A percentile compares a stretch with the other conserved stretches of the same genome.
Evolutionary conservation across 352 stramenopile genomes (phyloP).

Genomic region (Globisporangium okanoganense): DNA sequence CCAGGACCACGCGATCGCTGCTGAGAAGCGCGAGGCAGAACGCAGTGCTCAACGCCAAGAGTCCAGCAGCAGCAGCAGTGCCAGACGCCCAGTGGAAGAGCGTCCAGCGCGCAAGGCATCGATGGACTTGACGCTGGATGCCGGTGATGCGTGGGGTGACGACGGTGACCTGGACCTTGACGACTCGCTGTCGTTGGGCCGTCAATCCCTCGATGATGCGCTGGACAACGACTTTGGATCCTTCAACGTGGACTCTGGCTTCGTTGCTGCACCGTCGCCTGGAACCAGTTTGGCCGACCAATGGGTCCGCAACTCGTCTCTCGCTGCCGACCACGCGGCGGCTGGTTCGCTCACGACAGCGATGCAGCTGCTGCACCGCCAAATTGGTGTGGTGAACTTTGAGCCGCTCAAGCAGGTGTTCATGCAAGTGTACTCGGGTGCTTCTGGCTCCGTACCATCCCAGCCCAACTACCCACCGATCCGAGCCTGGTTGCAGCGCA

Average conservation of each 20-base stretch:
- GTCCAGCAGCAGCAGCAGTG: slow-evolving; percentile 15
- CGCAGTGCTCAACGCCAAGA: slow-evolving; percentile 62
- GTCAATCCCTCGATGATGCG: slow-evolving; percentile 42
- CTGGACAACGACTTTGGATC: slow-evolving; percentile 55
- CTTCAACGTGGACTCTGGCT: slow-evolving; percentile 37
- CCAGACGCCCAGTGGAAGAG: slow-evolving; percentile 36
- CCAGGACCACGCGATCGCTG: slow-evolving; percentile 74
- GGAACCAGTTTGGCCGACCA: slow-evolving; percentile 86
- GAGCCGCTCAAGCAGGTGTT: slow-evolving; percentile 92
- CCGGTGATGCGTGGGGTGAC: slow-evolving; percentile 71
- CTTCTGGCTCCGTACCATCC: slow-evolving; percentile 74
- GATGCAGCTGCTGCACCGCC: slow-evolving; percentile 97
- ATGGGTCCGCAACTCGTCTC: slow-evolving; percentile 96
- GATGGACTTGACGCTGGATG: slow-evolving; percentile 73
- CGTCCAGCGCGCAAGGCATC: slow-evolving; percentile 49
- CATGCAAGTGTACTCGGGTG: slow-evolving; percentile 79
- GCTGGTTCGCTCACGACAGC: slow-evolving; percentile 95
- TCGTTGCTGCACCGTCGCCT: slow-evolving; percentile 89
- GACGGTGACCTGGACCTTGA: slow-evolving; percentile 88
- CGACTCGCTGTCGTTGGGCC: slow-evolving; percentile 57
- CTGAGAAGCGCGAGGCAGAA: slow-evolving; percentile 77
- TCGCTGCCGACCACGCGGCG: slow-evolving; percentile 97
- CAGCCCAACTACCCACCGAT: slow-evolving; percentile 80
- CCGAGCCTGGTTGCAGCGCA: slow-evolving; percentile 80
- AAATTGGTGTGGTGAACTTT: slow-evolving; percentile 99